Conservation (phyloP, 2,329 filamentous ascomycete genomes). For the Nothophoma quercina region DNA sequence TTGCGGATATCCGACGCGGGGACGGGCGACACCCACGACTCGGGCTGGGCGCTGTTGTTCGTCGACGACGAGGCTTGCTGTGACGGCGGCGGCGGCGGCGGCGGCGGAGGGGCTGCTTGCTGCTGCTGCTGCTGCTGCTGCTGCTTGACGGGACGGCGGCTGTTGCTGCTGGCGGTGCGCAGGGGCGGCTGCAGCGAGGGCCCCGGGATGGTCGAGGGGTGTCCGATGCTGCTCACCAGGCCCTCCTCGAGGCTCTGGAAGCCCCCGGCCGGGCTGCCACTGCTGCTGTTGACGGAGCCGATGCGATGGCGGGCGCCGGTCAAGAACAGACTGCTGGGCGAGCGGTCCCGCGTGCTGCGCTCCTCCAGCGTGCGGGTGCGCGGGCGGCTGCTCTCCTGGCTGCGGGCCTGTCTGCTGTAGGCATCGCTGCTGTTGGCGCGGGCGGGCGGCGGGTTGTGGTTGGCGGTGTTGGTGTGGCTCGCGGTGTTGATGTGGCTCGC, state of each 20-base stretch:
- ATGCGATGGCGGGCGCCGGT: constrained; percentile 68
- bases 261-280: constrained; percentile 61
- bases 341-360: constrained; percentile 48
- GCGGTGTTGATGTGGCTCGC: constrained; percentile 32
- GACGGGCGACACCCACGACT: constrained; percentile 49
- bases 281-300: constrained; percentile 72
- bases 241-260: constrained; percentile 54
- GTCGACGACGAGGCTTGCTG: constrained; percentile 20
- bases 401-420: constrained; percentile 37
- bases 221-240: constrained; percentile 52
- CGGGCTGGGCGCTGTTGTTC: constrained; percentile 34
- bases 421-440: constrained; percentile 45
- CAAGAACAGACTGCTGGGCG: constrained; percentile 51
- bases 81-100: constrained; percentile 31
- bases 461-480: constrained; percentile 24
- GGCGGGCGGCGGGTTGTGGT: constrained; percentile 21
- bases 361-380: constrained; percentile 62
- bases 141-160: constrained; percentile 26
- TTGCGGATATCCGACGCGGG: constrained; percentile 74
- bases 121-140: constrained; percentile 16
- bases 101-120: constrained; percentile 4
- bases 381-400: constrained; percentile 62
- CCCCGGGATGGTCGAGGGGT: constrained; percentile 49
- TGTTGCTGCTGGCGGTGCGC: constrained; percentile 16
- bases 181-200: constrained; percentile 5